A percentile compares a stretch with the other conserved stretches of the same genome.
Evolutionary conservation across 306 rosid species (phyloP).

Genomic region (Lathyrus tuberosus): DNA sequence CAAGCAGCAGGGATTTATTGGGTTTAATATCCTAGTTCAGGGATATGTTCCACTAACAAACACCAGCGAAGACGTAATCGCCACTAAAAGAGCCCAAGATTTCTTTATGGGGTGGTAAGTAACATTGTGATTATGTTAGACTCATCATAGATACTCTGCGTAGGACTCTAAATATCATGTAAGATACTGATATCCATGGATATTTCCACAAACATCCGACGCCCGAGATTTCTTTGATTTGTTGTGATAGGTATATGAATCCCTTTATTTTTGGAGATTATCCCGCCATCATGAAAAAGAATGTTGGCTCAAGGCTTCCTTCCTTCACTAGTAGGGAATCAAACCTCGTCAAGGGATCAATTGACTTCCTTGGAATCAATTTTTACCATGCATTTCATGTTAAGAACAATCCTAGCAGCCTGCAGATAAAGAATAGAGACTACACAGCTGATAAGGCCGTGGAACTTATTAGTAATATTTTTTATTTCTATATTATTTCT

Average conservation of each 20-base stretch:
- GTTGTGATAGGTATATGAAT: slow-evolving; percentile 51
- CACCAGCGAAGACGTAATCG: slow-evolving; percentile 46
- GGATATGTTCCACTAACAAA: slow-evolving; percentile 49
- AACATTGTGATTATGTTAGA: neutral
- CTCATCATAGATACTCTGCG: no score
- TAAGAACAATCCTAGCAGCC: slow-evolving; percentile 41
- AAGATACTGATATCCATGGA: no score
- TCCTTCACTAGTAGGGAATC: slow-evolving; percentile 46
- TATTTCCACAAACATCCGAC: neutral
- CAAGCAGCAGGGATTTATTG: slow-evolving; percentile 61
- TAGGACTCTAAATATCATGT: no score
- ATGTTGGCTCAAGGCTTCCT: slow-evolving; percentile 60
- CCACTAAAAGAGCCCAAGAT: slow-evolving; percentile 54
- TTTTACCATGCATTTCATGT: slow-evolving; percentile 30
- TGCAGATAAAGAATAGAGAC: slow-evolving; percentile 34
- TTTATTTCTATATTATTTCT: no score
- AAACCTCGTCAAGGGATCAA: slow-evolving; percentile 51
- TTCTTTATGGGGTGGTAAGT: slow-evolving; percentile 57
- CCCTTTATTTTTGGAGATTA: slow-evolving; percentile 65
- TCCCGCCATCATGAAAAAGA: slow-evolving; percentile 52
- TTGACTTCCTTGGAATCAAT: slow-evolving; percentile 60
- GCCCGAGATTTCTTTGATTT: neutral
- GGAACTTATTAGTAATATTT: slow-evolving; percentile 20
- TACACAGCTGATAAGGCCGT: slow-evolving; percentile 12
- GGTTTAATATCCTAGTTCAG: slow-evolving; percentile 46